phyloP scores from a whole-genome alignment of 2,329 filamentous ascomycete species.

The Lachnellula arida region DNA sequence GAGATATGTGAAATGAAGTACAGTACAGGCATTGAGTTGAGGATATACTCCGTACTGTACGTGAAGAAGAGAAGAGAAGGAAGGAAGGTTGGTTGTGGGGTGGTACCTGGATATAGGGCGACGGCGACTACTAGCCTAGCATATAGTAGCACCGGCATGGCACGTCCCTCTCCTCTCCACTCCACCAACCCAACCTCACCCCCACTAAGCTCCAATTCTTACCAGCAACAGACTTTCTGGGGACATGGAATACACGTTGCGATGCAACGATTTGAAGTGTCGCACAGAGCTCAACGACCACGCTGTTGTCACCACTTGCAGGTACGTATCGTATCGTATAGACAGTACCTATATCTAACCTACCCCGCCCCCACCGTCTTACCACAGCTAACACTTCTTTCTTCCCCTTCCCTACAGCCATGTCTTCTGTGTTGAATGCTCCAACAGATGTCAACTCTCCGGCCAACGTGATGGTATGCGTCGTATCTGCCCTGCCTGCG shows the following conservation, averaged over 20 bases:
- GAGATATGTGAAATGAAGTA: too few species aligned
- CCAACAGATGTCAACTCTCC: conserved; percentile 56
- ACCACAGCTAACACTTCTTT: conserved; percentile 8
- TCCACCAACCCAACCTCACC: neutral
- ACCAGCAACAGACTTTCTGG: too few species aligned
- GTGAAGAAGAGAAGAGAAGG: too few species aligned
- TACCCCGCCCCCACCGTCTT: conserved; percentile 2
- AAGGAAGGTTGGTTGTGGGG: too few species aligned
- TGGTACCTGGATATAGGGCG: too few species aligned
- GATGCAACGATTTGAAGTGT: conserved; percentile 79
- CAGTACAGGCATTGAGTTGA: too few species aligned
- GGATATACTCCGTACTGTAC: too few species aligned
- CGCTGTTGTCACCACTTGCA: conserved; percentile 86
- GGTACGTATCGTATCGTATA: conserved; percentile 43
- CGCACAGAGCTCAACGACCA: conserved; percentile 61
- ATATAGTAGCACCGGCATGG: too few species aligned
- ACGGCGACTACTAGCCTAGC: too few species aligned
- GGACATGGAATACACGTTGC: conserved; percentile 63
- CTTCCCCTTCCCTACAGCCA: conserved; percentile 51
- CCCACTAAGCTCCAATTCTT: neutral
- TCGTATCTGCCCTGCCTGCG: conserved; percentile 69
- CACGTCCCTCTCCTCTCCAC: too few species aligned
- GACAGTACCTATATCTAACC: neutral
- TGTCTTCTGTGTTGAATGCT: conserved; percentile 77
- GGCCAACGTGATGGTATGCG: conserved; percentile 47